A percentile compares a stretch with the other conserved stretches of the same genome.
Evolutionary conservation across 805 yeast genomes (phyloP).

Genomic region (Nakazawaea holstii): DNA sequence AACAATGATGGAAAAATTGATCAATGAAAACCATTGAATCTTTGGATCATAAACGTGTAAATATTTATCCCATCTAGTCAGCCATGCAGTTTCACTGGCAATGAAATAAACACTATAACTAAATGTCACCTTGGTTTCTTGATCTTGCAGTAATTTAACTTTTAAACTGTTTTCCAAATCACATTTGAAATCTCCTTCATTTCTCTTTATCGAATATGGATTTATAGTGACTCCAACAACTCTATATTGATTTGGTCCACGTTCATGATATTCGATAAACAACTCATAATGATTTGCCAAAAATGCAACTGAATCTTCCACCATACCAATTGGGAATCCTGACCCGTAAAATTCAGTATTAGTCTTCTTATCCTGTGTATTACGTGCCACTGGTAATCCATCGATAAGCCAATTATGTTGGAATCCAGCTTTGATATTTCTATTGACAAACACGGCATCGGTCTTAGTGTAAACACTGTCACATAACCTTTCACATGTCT

Average conservation of each 20-base stretch:
- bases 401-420: constrained; percentile 91
- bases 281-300: constrained; percentile 80
- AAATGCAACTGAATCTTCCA: constrained; percentile 52
- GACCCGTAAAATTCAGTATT: constrained; percentile 62
- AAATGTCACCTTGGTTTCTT: constrained; percentile 58
- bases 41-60: constrained; percentile 87
- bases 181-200: constrained; percentile 15
- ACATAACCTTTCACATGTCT: constrained; percentile 68
- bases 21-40: constrained; percentile 92
- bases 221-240: constrained; percentile 86
- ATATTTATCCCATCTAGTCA: constrained; percentile 98
- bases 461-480: constrained; percentile 46
- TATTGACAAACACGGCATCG: constrained; percentile 72
- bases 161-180: constrained; percentile 26
- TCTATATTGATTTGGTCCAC: constrained; percentile 62
- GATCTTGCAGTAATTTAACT: constrained; percentile 43
- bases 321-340: constrained; percentile 76
- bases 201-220: constrained; percentile 47
- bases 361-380: constrained; percentile 51
- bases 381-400: constrained; percentile 87
- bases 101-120: constrained; percentile 80
- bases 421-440: constrained; percentile 77
- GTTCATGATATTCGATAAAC: constrained; percentile 74
- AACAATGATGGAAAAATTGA: constrained; percentile 82
- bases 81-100: constrained; percentile 79